Evolutionary conservation across 2,329 filamentous ascomycete species (phyloP).

Genomic region (Epichloe festucae): DNA sequence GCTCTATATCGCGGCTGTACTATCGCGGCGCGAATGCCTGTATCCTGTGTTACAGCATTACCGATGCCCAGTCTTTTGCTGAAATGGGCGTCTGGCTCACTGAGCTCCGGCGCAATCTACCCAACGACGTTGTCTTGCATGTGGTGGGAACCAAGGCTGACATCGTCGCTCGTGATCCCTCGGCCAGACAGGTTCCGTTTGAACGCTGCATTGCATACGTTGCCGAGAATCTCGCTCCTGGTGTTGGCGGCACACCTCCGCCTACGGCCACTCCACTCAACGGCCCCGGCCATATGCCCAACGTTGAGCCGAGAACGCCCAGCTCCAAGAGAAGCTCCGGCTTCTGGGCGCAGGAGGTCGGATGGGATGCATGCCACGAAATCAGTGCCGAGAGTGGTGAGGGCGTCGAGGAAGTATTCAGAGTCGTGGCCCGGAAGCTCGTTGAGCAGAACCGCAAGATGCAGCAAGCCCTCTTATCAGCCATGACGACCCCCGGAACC

Average conservation of each 20-base stretch:
- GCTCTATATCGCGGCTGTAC: slow-evolving; percentile 88
- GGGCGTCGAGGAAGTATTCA: slow-evolving; percentile 92
- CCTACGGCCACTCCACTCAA: slow-evolving; percentile 40
- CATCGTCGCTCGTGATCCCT: slow-evolving; percentile 74
- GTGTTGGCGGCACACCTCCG: slow-evolving; percentile 52
- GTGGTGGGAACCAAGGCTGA: slow-evolving; percentile 94
- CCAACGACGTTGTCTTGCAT: slow-evolving; percentile 70
- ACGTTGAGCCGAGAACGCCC: slow-evolving; percentile 43
- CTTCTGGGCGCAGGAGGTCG: slow-evolving; percentile 84
- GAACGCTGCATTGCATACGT: slow-evolving; percentile 94
- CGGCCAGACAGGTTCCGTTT: slow-evolving; percentile 72
- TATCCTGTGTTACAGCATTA: slow-evolving; percentile 91
- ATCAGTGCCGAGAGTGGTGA: slow-evolving; percentile 89
- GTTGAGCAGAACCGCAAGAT: slow-evolving; percentile 53
- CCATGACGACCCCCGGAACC: slow-evolving; percentile 40
- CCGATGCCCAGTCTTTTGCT: slow-evolving; percentile 68
- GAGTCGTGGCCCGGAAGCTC: slow-evolving; percentile 50
- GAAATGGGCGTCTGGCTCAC: slow-evolving; percentile 89
- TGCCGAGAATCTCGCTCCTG: slow-evolving; percentile 75
- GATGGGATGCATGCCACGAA: slow-evolving; percentile 96
- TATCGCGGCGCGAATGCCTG: slow-evolving; percentile 92
- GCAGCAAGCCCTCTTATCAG: slow-evolving; percentile 44
- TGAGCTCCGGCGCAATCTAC: slow-evolving; percentile 70
- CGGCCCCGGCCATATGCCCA: slow-evolving; percentile 12
- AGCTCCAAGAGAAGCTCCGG: slow-evolving; percentile 56